These are phyloP conservation scores for Curvularia spicifera DNA, from an alignment of 2,329 filamentous ascomycete genomes.

Conservation along the genomic window DNA sequence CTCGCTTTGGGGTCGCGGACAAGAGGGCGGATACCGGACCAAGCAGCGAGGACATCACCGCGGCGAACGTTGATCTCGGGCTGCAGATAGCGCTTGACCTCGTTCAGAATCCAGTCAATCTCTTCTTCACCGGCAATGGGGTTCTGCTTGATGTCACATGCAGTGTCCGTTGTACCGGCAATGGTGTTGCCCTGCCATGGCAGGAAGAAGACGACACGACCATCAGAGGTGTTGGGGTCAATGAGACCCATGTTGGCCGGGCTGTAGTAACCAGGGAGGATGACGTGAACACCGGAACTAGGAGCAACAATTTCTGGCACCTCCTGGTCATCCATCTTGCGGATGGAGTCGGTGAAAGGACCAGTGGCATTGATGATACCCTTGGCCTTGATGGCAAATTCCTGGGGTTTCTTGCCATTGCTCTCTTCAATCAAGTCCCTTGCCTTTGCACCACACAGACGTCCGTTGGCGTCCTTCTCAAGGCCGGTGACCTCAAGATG, in stretches of 20 bases:
- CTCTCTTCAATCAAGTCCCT: constrained; percentile 72
- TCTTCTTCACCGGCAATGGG: constrained; percentile 82
- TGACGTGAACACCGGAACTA: constrained; percentile 83
- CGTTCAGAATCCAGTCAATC: constrained; percentile 85
- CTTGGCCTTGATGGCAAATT: constrained; percentile 76
- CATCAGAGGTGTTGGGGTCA: constrained; percentile 85
- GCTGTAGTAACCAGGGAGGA: constrained; percentile 86
- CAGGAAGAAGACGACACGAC: constrained; percentile 89
- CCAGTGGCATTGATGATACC: constrained; percentile 89
- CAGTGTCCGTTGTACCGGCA: constrained; percentile 84
- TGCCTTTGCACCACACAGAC: constrained; percentile 74
- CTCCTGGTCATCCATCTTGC: constrained; percentile 78
- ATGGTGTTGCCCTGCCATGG: constrained; percentile 95
- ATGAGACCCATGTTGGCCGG: constrained; percentile 87
- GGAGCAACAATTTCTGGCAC: constrained; percentile 82
- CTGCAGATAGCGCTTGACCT: constrained; percentile 81
- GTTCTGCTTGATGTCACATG: constrained; percentile 73
- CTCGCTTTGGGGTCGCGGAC: constrained; percentile 85
- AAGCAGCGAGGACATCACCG: constrained; percentile 86
- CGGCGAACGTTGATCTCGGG: constrained; percentile 85
- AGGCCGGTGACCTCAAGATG: constrained; percentile 81
- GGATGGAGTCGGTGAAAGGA: constrained; percentile 83
- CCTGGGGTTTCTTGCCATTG: constrained; percentile 66
- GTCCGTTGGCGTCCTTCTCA: constrained; percentile 75
- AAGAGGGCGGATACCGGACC: constrained; percentile 85